Evolutionary conservation across 176 grass and related monocot species (phyloP).

Genomic region (Cenchrus fungigraminus): DNA sequence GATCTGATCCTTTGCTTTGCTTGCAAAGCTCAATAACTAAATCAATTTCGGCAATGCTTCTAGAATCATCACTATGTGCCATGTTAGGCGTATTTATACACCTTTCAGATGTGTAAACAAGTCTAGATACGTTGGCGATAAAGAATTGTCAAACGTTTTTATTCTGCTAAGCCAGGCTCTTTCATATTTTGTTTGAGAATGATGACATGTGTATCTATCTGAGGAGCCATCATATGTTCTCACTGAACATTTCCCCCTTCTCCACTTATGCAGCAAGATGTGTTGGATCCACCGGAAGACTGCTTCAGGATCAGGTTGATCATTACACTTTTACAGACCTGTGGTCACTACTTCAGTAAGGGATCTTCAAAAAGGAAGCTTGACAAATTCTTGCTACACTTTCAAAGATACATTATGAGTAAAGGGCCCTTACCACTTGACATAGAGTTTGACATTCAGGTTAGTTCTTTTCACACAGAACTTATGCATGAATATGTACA

Average conservation of each 20-base stretch:
- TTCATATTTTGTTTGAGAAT: constrained; percentile 29
- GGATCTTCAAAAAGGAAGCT: constrained; percentile 96
- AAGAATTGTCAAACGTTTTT: constrained; percentile 3
- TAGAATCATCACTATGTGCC: neutral
- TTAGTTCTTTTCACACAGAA: constrained; percentile 50
- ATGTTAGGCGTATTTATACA: neutral
- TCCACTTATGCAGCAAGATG: constrained; percentile 76
- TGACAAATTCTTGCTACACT: constrained; percentile 95
- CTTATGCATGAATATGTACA: constrained; percentile 28
- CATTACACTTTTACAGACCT: constrained; percentile 90
- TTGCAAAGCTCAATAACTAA: constrained; percentile 4
- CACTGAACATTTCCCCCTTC: constrained; percentile 16
- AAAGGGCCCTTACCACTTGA: constrained; percentile 95
- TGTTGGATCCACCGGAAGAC: constrained; percentile 96
- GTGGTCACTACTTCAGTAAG: constrained; percentile 91
- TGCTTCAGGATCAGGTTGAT: constrained; percentile 98
- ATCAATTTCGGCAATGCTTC: neutral
- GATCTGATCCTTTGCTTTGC: neutral
- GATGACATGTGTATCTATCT: neutral
- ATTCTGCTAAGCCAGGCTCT: neutral
- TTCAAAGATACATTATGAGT: constrained; percentile 96
- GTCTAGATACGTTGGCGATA: neutral
- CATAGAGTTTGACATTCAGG: constrained; percentile 99
- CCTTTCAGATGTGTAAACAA: constrained; percentile 32
- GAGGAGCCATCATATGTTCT: neutral